Evolutionary conservation across 176 grass and related monocot genomes (phyloP).

Genomic region (Eleusine indica): DNA sequence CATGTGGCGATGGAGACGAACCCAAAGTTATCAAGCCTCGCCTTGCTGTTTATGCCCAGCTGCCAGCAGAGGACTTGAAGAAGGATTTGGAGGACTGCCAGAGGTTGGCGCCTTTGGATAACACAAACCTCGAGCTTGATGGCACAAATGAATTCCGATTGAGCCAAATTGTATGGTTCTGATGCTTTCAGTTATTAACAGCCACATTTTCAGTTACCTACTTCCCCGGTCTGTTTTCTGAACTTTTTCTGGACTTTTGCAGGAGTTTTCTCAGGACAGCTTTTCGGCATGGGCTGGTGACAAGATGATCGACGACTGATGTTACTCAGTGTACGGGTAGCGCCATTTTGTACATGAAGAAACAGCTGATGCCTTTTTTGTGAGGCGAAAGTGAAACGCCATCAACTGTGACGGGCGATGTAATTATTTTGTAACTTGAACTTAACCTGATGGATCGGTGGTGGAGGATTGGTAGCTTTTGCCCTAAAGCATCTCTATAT

Average conservation of each 20-base stretch:
- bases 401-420: slow-evolving; percentile 3
- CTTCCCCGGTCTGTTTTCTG: not conserved
- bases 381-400: not conserved
- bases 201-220: slow-evolving; percentile 1
- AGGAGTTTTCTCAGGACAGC: slow-evolving; percentile 82
- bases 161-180: slow-evolving; percentile 76
- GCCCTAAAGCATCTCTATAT: not conserved
- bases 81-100: slow-evolving; percentile 79
- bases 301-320: slow-evolving; percentile 47
- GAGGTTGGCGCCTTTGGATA: slow-evolving; percentile 41
- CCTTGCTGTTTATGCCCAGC: slow-evolving; percentile 66
- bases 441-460: not conserved
- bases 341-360: slow-evolving; percentile 49
- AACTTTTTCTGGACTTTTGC: slow-evolving; percentile 21
- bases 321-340: not conserved
- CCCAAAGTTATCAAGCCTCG: slow-evolving; percentile 35
- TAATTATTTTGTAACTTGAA: slow-evolving; percentile 29
- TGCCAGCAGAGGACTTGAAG: slow-evolving; percentile 75
- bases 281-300: slow-evolving; percentile 51
- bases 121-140: slow-evolving; percentile 53
- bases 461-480: not conserved
- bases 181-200: not conserved
- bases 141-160: slow-evolving; percentile 57
- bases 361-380: slow-evolving; percentile 14
- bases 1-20: slow-evolving; percentile 58